Evolutionary conservation across 345 rosid species (phyloP).

Genomic region (Eucalyptus leucophloia): DNA sequence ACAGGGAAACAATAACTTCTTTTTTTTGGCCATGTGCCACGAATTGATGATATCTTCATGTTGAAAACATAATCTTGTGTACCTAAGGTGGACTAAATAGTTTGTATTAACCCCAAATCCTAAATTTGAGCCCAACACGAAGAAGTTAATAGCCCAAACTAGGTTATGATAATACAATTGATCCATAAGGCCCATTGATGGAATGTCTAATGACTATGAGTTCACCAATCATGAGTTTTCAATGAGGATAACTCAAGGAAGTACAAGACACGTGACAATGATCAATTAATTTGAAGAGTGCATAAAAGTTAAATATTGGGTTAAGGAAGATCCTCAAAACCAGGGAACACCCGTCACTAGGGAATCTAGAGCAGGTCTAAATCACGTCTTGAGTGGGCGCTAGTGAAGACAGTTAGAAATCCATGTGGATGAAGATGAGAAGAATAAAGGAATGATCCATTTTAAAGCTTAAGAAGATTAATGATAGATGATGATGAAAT

Average conservation of each 20-base stretch:
- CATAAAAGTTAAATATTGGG: background rate
- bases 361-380: background rate
- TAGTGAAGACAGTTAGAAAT: background rate
- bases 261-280: background rate
- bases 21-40: accelerated
- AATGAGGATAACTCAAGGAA: background rate
- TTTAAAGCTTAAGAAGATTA: background rate
- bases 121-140: no score
- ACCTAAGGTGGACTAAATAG: background rate
- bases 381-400: background rate
- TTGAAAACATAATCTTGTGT: background rate
- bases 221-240: background rate
- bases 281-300: background rate
- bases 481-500: background rate
- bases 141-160: background rate
- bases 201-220: background rate
- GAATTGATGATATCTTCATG: background rate
- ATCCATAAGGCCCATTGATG: background rate
- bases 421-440: background rate
- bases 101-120: background rate
- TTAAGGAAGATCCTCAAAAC: no score
- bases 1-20: background rate
- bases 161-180: background rate
- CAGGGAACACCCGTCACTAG: background rate
- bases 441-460: background rate